Evolutionary conservation across 2,329 filamentous ascomycete species (phyloP).

Genomic region (Cordyceps tenuipes): DNA sequence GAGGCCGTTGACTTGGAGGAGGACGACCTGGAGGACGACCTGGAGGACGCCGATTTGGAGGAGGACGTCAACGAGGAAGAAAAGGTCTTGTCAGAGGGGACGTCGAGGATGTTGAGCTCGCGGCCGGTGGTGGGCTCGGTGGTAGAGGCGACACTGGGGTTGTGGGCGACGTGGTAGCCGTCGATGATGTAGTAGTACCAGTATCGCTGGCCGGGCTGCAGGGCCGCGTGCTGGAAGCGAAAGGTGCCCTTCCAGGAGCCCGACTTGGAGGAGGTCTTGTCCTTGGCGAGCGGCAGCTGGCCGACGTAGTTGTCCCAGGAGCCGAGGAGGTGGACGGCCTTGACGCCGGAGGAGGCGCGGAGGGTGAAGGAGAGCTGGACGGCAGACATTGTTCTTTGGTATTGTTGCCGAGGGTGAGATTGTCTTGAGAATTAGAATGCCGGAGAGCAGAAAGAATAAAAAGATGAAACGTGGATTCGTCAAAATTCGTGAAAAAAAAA

Average conservation of each 20-base stretch:
- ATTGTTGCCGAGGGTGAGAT: constrained; percentile 8
- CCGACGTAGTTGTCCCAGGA: constrained; percentile 97
- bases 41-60: constrained; percentile 36
- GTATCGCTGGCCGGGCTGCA: constrained; percentile 86
- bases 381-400: constrained; percentile 62
- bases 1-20: constrained; percentile 22
- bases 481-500: neutral
- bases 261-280: constrained; percentile 71
- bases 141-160: constrained; percentile 81
- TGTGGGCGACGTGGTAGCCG: constrained; percentile 95
- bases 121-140: constrained; percentile 95
- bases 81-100: constrained; percentile 46
- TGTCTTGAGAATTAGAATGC: constrained; percentile 21
- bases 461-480: neutral
- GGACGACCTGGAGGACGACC: constrained; percentile 33
- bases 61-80: constrained; percentile 29
- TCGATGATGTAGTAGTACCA: constrained; percentile 99
- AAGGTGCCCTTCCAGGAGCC: constrained; percentile 95
- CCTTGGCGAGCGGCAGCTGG: constrained; percentile 89
- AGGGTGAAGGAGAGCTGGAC: constrained; percentile 94
- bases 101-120: constrained; percentile 94
- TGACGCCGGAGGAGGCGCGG: constrained; percentile 91
- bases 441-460: neutral
- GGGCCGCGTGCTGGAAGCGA: constrained; percentile 80
- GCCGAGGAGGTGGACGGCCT: constrained; percentile 93